Conservation (phyloP, 352 stramenopile genomes). For the Paralagenidium karlingii region DNA sequence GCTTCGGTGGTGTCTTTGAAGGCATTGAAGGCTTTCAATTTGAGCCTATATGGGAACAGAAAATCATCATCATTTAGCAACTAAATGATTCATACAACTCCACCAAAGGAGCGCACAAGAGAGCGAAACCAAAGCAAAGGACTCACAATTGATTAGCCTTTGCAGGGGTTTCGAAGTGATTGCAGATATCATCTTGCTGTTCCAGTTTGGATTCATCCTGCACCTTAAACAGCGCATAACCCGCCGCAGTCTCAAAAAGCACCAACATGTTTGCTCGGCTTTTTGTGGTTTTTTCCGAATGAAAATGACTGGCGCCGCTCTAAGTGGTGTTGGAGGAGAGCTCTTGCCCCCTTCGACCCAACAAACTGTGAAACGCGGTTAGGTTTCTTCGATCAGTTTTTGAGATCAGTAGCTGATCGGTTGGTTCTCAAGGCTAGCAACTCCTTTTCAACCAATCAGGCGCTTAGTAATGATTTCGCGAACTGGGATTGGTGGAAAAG, state of each 20-base stretch:
- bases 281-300: background rate
- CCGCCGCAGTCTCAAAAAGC: constrained; percentile 98
- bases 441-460: no score
- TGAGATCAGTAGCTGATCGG: no score
- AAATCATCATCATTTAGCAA: no score
- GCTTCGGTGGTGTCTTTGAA: constrained; percentile 99
- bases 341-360: no score
- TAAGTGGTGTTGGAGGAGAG: no score
- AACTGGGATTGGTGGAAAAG: no score
- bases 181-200: constrained; percentile 83
- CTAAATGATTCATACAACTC: background rate
- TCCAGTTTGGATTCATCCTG: constrained; percentile 89
- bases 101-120: background rate
- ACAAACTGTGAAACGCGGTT: no score
- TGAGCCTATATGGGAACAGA: constrained; percentile 69
- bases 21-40: constrained; percentile 96
- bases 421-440: no score
- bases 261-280: constrained; percentile 86
- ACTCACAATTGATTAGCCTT: constrained; percentile 79
- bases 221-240: constrained; percentile 99
- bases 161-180: constrained; percentile 86
- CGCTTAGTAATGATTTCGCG: no score
- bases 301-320: no score
- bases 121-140: constrained; percentile 4
- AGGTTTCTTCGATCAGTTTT: no score